Evolutionary conservation across 148 eudicot species (phyloP).

Genomic region (Dysphania ambrosioides): DNA sequence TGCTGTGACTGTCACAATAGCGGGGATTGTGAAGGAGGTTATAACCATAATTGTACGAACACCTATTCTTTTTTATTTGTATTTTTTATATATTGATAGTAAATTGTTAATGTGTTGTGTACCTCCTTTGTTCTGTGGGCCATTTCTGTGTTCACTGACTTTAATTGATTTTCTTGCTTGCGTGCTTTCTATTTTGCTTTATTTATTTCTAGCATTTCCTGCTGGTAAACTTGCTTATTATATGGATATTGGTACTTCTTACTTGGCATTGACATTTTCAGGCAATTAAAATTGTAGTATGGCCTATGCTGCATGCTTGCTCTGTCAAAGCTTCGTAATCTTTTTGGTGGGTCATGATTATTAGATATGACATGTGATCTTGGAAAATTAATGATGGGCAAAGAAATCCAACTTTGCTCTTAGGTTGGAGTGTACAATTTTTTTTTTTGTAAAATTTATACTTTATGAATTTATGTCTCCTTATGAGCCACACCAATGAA

Average conservation of each 20-base stretch:
- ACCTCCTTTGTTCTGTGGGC: not conserved
- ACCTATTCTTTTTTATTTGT: too few species aligned
- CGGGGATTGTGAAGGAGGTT: slow-evolving; percentile 97
- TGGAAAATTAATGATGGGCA: not conserved
- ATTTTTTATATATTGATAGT: not conserved
- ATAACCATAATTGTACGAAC: slow-evolving; percentile 77
- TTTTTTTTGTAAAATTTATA: too few species aligned
- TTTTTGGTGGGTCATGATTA: not conserved
- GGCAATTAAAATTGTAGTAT: not conserved
- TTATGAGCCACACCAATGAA: too few species aligned
- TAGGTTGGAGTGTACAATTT: not conserved
- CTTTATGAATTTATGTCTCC: too few species aligned
- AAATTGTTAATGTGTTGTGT: not conserved
- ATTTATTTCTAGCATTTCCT: not conserved
- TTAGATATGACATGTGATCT: not conserved
- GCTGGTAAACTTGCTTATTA: not conserved
- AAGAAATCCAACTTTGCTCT: not conserved
- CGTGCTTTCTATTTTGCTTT: not conserved
- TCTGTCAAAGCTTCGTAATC: not conserved
- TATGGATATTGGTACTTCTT: not conserved
- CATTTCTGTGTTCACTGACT: not conserved
- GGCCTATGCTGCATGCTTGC: not conserved
- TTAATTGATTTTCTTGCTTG: not conserved
- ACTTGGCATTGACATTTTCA: not conserved
- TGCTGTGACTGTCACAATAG: slow-evolving; percentile 96